Evolutionary conservation across 78 protist genomes (phyloP), one percentile per base, ranked within the genome.

Genomic region (Protostelium mycophagum): DNA sequence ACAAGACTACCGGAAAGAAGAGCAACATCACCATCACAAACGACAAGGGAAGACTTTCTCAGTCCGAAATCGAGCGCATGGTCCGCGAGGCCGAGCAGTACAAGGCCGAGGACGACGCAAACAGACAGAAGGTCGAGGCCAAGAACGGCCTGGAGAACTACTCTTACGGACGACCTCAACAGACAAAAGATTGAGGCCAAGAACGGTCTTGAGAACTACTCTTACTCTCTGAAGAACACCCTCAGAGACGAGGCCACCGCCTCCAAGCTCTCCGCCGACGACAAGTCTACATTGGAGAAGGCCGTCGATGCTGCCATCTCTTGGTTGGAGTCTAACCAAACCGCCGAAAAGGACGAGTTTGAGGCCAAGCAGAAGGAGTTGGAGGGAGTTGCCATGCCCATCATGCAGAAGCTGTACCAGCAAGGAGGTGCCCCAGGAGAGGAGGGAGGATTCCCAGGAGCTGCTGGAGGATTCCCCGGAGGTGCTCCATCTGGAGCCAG

Each of bases 51-150:
- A 93, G 99, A 10, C 96, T 98, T n/a, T 86, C 94, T 34, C 87
- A 96, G 38, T 96, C 84, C 1, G 97, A 98, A 84, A 98, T 98
- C 94, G 98, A 97, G 86, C 90, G 90, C 36, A 98, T 98, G 99
- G 94, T 98, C 38, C 28, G 51, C 1, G 98, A 98, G n/a, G 98
- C 99, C 37, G 98, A 98, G 90, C 87, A 96, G 93, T 94, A 38
- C 97, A 91, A 93, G 91, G 91, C 86, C 85, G 95, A 97, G 89
- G 99, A 98, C 95, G 98, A 94, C 87, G 88, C 0, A n/a, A 90
- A 88, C 88, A 87, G 92, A 73, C 89, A 93, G 36, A 63, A 88
- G 63, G 92, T 96, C 37, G 97, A 93, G 36, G 89, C 99, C 28
- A 95, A 94, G 96, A 95, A 97, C 95, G 92, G 88, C 83, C 96